These are phyloP conservation scores for Rhododendron williamsianum DNA, from an alignment of 148 eudicot species.

Conservation along the genomic window DNA sequence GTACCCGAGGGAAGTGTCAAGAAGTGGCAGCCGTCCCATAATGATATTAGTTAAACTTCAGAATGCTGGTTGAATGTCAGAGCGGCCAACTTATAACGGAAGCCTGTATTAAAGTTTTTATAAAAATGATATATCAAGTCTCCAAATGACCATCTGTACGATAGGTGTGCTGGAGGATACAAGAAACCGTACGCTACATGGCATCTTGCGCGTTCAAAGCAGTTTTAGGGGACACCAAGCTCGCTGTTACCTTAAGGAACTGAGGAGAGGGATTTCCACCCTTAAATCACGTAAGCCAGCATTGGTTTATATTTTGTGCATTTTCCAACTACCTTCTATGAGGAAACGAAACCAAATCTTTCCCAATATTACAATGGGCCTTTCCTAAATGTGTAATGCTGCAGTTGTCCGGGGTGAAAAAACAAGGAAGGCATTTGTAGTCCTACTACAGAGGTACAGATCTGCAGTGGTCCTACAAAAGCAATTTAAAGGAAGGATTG, in stretches of 20 bases:
- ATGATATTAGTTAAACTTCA: background rate
- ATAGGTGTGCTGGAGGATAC: slow-evolving; percentile 95
- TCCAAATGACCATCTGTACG: slow-evolving; percentile 22
- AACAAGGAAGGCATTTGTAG: slow-evolving; percentile 68
- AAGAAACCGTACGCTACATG: slow-evolving; percentile 84
- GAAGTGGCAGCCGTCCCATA: background rate
- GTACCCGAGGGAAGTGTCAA: background rate
- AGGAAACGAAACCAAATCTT: background rate
- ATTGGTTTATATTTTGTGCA: background rate
- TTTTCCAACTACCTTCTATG: background rate
- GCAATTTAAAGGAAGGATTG: slow-evolving; percentile 40
- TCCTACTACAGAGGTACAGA: slow-evolving; percentile 59
- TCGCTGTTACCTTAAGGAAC: slow-evolving; percentile 51
- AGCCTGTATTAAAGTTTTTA: no score
- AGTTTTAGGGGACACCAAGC: slow-evolving; percentile 93
- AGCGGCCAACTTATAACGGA: background rate
- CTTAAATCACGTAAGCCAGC: slow-evolving; percentile 72
- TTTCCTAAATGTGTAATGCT: slow-evolving; percentile 10
- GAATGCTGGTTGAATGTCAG: no score
- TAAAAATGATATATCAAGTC: background rate
- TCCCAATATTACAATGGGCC: background rate
- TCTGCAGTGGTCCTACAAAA: slow-evolving; percentile 79
- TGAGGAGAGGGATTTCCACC: slow-evolving; percentile 49
- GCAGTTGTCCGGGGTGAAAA: slow-evolving; percentile 86
- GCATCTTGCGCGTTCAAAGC: slow-evolving; percentile 91